Base-by-base conservation (phyloP, 371 early-diverging fungal genomes). In the Haplosporangium sp. region DNA sequence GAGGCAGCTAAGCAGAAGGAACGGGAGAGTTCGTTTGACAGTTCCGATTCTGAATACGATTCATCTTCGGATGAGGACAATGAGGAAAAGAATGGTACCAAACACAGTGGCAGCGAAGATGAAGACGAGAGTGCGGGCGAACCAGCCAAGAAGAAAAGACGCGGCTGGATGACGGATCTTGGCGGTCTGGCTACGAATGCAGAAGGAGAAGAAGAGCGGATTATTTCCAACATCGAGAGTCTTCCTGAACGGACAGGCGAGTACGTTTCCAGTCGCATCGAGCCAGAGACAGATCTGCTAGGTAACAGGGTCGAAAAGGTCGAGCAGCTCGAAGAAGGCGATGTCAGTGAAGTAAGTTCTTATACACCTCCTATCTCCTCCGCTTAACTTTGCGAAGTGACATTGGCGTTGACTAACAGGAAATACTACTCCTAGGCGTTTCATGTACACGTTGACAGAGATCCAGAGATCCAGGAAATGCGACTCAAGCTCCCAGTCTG, bases 401-500 rank as follows among this genome's bases (percentile, higher is more conserved):
- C 38, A 12, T 18, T 54, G 12, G 20, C 47, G 29, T 45, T 6
- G 12, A 10, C 29, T 46, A 16, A 52, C n/a, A 12, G 18, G 16
- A 8, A 9, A n/a, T 47, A 42, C 2, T 23, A 20, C 37, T 55
- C 12, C 42, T 60, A 90, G 80, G 89, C 93, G 3, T 95, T 92
- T 80, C 95, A 91, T 76, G 94, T 96, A 6, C 82, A 87, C 16
- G 94, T 98, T 9, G 81, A 91, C 53, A 89, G 99, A 23, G 76
- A 85, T 5, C 89, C 89, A 36, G 90, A 87, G 51, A 91, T 97
- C 21, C 92, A 93, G 69, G 87, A 87, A 40, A 83, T 91, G 46
- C 91, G 99, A 14, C 70, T 90, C 36, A 82, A 91, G 59, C 87
- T 98, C 18, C 99, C 99, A 0, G 94, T 98, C 18, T 90, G 90